These are phyloP conservation scores for Colletotrichum salicis DNA, from an alignment of 2,329 filamentous ascomycete genomes.

Conservation along the genomic window DNA sequence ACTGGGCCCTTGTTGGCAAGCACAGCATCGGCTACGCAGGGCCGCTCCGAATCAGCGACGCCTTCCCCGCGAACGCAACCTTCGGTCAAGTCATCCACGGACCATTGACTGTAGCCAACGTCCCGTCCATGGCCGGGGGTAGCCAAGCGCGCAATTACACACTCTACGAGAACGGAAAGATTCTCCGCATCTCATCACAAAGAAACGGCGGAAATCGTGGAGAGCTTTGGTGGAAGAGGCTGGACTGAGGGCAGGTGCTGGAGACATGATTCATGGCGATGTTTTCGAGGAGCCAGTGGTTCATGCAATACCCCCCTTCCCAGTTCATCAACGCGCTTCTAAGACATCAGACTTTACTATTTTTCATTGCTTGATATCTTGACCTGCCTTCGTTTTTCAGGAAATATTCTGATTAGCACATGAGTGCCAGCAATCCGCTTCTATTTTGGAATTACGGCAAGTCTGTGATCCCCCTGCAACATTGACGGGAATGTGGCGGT, in stretches of 20 bases:
- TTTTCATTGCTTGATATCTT: too few species aligned
- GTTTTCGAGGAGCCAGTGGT: too few species aligned
- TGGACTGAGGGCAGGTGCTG: constrained; percentile 11
- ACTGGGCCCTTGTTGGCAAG: constrained; percentile 42
- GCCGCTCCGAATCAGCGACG: constrained; percentile 39
- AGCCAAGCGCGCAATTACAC: constrained; percentile 38
- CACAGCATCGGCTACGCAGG: constrained; percentile 42
- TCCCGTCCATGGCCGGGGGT: constrained; percentile 41
- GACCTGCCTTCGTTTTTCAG: too few species aligned
- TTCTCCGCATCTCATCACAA: constrained; percentile 29
- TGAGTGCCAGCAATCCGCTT: too few species aligned
- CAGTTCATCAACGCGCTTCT: too few species aligned
- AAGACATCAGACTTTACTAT: too few species aligned
- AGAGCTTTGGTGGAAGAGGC: constrained; percentile 36
- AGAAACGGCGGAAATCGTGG: constrained; percentile 29
- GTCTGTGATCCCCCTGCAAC: too few species aligned
- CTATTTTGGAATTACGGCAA: too few species aligned
- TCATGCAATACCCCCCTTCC: too few species aligned
- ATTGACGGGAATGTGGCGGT: too few species aligned
- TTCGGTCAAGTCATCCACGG: constrained; percentile 43
- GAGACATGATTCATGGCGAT: too few species aligned
- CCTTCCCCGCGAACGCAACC: constrained; percentile 33
- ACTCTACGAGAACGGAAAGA: constrained; percentile 21
- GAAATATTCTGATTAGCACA: too few species aligned
- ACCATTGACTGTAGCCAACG: constrained; percentile 39